Evolutionary conservation across 1,284 basidiomycete species (phyloP), one percentile per base, ranked within the genome.

Genomic region (Tilletiaria anomala): DNA sequence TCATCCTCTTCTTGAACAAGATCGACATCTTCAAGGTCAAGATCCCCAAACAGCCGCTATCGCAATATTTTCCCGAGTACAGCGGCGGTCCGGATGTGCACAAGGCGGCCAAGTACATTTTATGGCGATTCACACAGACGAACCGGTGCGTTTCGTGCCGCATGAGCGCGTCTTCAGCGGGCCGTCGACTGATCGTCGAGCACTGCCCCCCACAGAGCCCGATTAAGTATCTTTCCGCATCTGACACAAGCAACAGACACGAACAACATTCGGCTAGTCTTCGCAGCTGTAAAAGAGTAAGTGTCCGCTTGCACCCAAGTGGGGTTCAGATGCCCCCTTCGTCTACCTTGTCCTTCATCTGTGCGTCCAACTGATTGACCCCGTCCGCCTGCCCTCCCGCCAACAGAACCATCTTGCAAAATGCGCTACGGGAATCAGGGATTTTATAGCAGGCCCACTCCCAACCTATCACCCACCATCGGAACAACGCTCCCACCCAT

Each of bases 81-180:
- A 85, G 85, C 0, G 73, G 72, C 56, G 89, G 89, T 1, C 69
- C 80, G 6, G 88, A 94, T 61, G 84, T 94, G 68, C 93, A 93
- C 73, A 96, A 96, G 70, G 91, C 87, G 2, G 87, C 89, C 3
- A 96, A 94, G 66, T 97, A 91, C 63, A 93, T 96, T 48, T 71
- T 97, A 17, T 96, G 89, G 91, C 73, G 85, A 52, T 96, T 94
- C 56, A 93, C 89, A 72, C 86, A 93, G 68, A 82, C 83, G 34
- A 97, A 97, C 64, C 73, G 87, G 20, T n/a, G n/a, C 85, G 85
- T 23, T 71, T 82, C 41, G 68, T 93, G 48, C 84, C 80, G 45
- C 82, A 93, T 11, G 93, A 93, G 69, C 86, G 87, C 1, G 87
- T 93, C 2, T 36, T 21, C 12, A 14, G 21, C 19, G 14, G 8